These are phyloP conservation scores for Sphagnum magellanicum DNA, from an alignment of 228 moss, liverwort and hornwort genomes.

Conservation along the genomic window DNA sequence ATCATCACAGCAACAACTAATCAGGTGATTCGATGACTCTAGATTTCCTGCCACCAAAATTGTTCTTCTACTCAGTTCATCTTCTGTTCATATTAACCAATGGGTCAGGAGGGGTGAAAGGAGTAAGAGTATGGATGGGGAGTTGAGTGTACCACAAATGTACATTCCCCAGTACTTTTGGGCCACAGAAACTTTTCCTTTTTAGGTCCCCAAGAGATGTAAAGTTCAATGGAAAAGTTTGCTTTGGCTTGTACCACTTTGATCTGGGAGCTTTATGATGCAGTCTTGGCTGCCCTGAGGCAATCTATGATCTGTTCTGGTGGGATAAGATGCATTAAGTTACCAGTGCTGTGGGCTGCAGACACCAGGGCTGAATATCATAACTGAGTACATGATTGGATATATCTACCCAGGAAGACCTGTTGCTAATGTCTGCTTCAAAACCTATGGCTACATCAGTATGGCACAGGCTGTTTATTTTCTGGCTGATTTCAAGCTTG, in stretches of 20 bases:
- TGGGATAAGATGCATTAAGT: not conserved
- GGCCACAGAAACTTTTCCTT: not conserved
- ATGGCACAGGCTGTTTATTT: constrained; percentile 54
- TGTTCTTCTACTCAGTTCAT: not conserved
- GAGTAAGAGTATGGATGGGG: not conserved
- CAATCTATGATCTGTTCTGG: not conserved
- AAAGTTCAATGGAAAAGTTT: not conserved
- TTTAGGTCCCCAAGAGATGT: not conserved
- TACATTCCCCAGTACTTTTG: not conserved
- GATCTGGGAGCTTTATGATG: not conserved
- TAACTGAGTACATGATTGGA: constrained; percentile 55
- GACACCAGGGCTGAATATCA: constrained; percentile 51
- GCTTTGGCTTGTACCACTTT: not conserved
- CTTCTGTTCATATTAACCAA: not conserved
- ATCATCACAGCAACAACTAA: constrained; percentile 62
- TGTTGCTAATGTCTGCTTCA: constrained; percentile 58
- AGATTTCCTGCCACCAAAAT: not conserved
- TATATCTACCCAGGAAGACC: constrained; percentile 49
- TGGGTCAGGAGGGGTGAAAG: not conserved
- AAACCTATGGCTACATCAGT: constrained; percentile 62
- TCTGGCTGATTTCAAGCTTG: constrained; percentile 56
- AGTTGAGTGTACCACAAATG: not conserved
- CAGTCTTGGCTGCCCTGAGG: not conserved
- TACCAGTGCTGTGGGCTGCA: constrained; percentile 3
- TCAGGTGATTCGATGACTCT: constrained; percentile 18